A percentile compares a stretch with the other conserved stretches of the same genome.
Evolutionary conservation across 495 filamentous ascomycete species (phyloP).

Genomic region (Trichoderma parareesei): DNA sequence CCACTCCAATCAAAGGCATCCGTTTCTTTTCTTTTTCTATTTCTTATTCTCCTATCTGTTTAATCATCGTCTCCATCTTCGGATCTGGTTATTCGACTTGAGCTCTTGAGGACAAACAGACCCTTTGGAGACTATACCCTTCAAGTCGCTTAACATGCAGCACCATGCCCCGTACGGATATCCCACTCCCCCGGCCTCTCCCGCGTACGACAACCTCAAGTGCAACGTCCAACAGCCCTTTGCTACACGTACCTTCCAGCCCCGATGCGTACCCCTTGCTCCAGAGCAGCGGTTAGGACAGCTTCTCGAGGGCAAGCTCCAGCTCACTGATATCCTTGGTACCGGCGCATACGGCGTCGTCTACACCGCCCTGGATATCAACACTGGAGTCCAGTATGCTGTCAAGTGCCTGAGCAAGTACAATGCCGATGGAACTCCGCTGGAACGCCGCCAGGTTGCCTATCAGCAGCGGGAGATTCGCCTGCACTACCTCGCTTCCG

Average conservation of each 20-base stretch:
- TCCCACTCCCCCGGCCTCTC: conserved; percentile 44
- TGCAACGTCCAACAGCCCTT: conserved; percentile 24
- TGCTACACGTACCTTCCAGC: conserved; percentile 12
- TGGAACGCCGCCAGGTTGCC: conserved; percentile 77
- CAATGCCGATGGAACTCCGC: conserved; percentile 54
- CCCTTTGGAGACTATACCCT: conserved; percentile 15
- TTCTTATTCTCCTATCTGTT: conserved; percentile 20
- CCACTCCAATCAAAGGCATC: conserved; percentile 18
- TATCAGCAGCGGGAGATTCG: conserved; percentile 93
- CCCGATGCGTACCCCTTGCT: conserved; percentile 33
- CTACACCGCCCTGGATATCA: conserved; percentile 84
- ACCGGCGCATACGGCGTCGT: conserved; percentile 96
- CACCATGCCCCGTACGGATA: conserved; percentile 45
- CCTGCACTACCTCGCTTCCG: conserved; percentile 79
- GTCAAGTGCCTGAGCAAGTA: conserved; percentile 95
- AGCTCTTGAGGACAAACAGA: conserved; percentile 22
- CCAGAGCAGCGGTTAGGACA: conserved; percentile 85
- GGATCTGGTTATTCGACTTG: conserved; percentile 16
- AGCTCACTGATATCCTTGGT: conserved; percentile 78
- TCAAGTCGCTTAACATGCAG: conserved; percentile 36
- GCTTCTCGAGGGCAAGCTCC: conserved; percentile 71
- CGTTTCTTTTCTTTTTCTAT: conserved; percentile 10
- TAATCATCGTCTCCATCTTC: conserved; percentile 13
- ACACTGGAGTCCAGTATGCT: conserved; percentile 69
- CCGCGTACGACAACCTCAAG: conserved; percentile 37